Base-by-base conservation (phyloP, 1,284 basidiomycete species). In the Thecaphora frezii region DNA sequence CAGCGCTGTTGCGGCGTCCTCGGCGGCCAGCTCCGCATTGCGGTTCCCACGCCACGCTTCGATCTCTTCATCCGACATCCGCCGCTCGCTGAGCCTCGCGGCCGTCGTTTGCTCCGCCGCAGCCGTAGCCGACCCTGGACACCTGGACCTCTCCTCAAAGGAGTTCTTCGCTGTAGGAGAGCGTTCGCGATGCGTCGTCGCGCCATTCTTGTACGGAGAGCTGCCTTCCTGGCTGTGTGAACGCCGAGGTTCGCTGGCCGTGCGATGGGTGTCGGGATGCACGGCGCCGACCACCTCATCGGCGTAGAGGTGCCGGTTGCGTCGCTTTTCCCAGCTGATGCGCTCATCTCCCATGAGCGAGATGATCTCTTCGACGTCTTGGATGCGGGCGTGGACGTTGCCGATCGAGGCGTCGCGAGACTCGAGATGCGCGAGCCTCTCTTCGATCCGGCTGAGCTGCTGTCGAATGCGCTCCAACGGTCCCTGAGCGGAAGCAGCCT, bases 391-490 rank as follows among this genome's bases (percentile, higher is more conserved):
- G 37, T 58, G 60, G 26, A 65, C 38, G 43, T 65, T 51, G 23
- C 60, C 57, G 28, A 60, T 46, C 2, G 44, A 48, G 30, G 51
- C 57, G 1, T 44, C 39, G 23, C 53, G 57, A 14, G 39, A 47
- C n/a, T 54, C 42, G 12, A 53, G 50, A 18, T 50, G 41, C 14
- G 52, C 46, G 5, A 65, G 22, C 2, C 57, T 51, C 23, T 39
- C 38, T 46, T 65, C 62, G 47, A 65, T 65, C 28, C 62, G 57
- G 28, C 60, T 54, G 3, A 65, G 58, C 48, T 65, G 62, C 38
- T 33, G 39, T 40, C 2, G 50, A 12, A 19, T 22, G 42, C n/a
- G 26, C 18, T 18, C 50, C 48, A 22, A 40, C 10, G 3, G 25
- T 12, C n/a, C 19, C n/a, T n/a, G n/a, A n/a, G n/a, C n/a, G n/a